Conservation (phyloP, 1,139 yeast genomes). For the Yamadazyma membranifaciens region DNA sequence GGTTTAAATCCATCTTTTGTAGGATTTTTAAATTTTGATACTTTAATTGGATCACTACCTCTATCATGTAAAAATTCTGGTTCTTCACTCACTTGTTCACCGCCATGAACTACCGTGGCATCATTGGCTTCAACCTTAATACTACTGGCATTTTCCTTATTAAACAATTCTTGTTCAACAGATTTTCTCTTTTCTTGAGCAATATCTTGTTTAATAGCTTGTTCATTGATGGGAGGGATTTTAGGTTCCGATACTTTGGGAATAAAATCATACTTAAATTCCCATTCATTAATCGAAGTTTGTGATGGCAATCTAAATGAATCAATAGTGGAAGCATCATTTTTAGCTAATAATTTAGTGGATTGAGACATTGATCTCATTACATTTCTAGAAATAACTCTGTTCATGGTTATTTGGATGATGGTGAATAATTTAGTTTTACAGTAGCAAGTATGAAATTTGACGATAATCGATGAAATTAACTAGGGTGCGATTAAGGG, state of each 20-base stretch:
- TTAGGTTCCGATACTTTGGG: constrained; percentile 46
- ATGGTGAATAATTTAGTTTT: too few species aligned
- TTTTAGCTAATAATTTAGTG: constrained; percentile 28
- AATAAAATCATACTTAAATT: constrained; percentile 50
- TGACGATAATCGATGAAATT: too few species aligned
- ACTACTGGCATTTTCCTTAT: constrained; percentile 37
- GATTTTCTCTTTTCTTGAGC: constrained; percentile 41
- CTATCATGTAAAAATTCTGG: constrained; percentile 42
- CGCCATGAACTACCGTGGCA: constrained; percentile 45
- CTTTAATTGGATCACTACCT: constrained; percentile 29
- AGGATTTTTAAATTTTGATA: constrained; percentile 14
- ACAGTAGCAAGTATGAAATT: too few species aligned
- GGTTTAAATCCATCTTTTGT: constrained; percentile 25
- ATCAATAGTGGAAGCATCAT: constrained; percentile 47
- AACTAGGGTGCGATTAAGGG: too few species aligned
- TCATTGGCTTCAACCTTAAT: constrained; percentile 46
- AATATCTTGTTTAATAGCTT: constrained; percentile 50
- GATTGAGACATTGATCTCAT: constrained; percentile 17
- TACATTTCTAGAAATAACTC: constrained; percentile 5
- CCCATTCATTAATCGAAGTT: constrained; percentile 49
- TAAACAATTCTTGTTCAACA: constrained; percentile 42
- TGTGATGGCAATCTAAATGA: constrained; percentile 46
- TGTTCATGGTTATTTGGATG: constrained; percentile 1
- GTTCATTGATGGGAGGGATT: constrained; percentile 51
- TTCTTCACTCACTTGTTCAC: constrained; percentile 38